Percentiles rank a stretch among this genome's conserved stretches.
Evolutionary conservation across 1,284 basidiomycete species (phyloP).

Genomic region (Puccinia brachypodii): DNA sequence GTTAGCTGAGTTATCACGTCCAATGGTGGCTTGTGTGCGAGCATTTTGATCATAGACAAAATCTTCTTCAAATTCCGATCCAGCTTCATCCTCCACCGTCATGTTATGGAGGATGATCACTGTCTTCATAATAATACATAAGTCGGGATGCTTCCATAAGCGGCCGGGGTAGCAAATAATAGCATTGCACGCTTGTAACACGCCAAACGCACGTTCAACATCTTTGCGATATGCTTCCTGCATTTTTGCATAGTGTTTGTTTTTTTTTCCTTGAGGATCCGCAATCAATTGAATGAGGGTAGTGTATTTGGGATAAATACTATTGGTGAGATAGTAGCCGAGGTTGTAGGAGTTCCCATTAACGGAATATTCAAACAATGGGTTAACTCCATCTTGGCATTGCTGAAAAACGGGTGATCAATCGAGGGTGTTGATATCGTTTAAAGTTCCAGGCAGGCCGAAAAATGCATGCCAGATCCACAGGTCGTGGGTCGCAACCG

Average conservation of each 20-base stretch:
- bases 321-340: conserved; percentile 1
- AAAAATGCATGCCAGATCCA: too few species aligned
- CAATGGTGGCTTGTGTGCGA: background rate
- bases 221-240: conserved; percentile 17
- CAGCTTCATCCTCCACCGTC: background rate
- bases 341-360: background rate
- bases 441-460: too few species aligned
- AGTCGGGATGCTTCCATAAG: background rate
- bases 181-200: background rate
- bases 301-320: background rate
- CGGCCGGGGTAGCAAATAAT: background rate
- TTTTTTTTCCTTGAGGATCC: background rate
- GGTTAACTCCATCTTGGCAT: background rate
- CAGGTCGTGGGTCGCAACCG: background rate
- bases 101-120: conserved; percentile 32
- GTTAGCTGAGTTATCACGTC: background rate
- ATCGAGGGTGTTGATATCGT: background rate
- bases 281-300: background rate
- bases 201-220: conserved; percentile 21
- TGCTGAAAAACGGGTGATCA: background rate
- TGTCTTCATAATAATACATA: conserved; percentile 8
- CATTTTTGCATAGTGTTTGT: background rate
- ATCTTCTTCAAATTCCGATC: background rate
- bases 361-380: background rate
- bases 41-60: background rate